Evolutionary conservation across 2,329 filamentous ascomycete species (phyloP).

Genomic region (Neofusicoccum parvum): DNA sequence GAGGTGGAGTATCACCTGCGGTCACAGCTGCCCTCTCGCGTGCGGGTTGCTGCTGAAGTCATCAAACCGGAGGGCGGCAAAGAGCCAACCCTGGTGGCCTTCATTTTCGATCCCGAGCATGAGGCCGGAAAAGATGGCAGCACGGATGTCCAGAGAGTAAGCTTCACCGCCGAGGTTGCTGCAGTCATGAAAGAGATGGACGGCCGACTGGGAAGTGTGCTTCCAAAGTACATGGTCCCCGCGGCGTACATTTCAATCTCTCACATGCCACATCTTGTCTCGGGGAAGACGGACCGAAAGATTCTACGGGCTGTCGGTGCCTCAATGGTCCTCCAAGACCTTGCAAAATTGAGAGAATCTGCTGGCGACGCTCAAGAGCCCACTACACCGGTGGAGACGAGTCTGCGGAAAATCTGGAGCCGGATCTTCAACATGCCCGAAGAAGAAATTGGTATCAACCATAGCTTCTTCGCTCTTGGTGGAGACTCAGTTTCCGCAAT

Average conservation of each 20-base stretch:
- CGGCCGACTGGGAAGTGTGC: conserved; percentile 17
- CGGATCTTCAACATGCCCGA: conserved; percentile 5
- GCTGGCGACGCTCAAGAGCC: background rate
- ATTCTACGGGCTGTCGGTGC: conserved; percentile 26
- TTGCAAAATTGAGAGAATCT: conserved; percentile 1
- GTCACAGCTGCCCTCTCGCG: conserved; percentile 69
- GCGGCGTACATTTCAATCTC: conserved; percentile 47
- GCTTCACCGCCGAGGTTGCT: conserved; percentile 61
- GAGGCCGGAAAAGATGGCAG: conserved; percentile 4
- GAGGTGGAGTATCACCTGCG: conserved; percentile 44
- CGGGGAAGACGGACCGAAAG: conserved; percentile 44
- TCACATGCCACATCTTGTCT: conserved; percentile 46
- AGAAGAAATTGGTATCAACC: conserved; percentile 53
- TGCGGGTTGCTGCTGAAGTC: conserved; percentile 53
- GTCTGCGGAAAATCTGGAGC: conserved; percentile 20
- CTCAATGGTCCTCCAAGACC: conserved; percentile 23
- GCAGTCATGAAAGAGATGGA: conserved; percentile 62
- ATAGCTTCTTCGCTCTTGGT: conserved; percentile 63
- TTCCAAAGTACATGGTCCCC: conserved; percentile 44
- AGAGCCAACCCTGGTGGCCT: conserved; percentile 41
- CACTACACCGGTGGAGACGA: background rate
- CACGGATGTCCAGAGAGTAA: conserved; percentile 22
- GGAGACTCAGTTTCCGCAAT: conserved; percentile 65
- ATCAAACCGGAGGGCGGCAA: conserved; percentile 36
- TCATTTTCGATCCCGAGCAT: conserved; percentile 61